phyloP scores from a whole-genome alignment of 495 filamentous ascomycete genomes.

The Penicillium taxi region DNA sequence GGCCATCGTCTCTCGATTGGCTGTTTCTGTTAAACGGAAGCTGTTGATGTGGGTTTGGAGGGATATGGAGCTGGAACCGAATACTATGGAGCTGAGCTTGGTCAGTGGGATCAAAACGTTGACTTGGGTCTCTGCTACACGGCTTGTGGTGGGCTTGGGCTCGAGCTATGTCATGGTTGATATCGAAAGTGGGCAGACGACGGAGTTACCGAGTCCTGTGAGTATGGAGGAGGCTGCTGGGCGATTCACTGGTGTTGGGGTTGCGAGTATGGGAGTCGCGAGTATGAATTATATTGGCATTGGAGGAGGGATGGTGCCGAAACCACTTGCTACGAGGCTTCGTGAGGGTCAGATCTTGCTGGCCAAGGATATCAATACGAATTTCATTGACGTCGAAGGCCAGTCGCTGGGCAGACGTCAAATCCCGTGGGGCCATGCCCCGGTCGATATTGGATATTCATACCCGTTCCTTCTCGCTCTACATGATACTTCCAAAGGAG shows the following conservation, averaged over 20 bases:
- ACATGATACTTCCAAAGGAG: constrained; percentile 74
- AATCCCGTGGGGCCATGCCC: constrained; percentile 82
- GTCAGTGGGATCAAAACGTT: constrained; percentile 72
- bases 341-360: constrained; percentile 77
- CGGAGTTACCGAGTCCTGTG: constrained; percentile 73
- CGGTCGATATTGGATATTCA: constrained; percentile 85
- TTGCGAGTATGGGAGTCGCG: constrained; percentile 68
- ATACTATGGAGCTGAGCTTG: constrained; percentile 69
- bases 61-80: constrained; percentile 74
- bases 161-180: constrained; percentile 85
- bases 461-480: constrained; percentile 92
- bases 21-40: constrained; percentile 85
- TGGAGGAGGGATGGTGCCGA: constrained; percentile 80
- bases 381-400: constrained; percentile 80
- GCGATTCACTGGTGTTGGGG: constrained; percentile 58
- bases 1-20: constrained; percentile 80
- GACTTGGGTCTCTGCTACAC: constrained; percentile 81
- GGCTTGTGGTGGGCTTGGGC: constrained; percentile 78
- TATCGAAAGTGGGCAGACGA: constrained; percentile 58
- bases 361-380: constrained; percentile 90
- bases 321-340: constrained; percentile 76
- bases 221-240: constrained; percentile 57
- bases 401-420: constrained; percentile 77
- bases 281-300: constrained; percentile 96
- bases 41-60: constrained; percentile 91